Base-by-base conservation (phyloP, 2,329 filamentous ascomycete species). In the Aspergillus sp. region DNA sequence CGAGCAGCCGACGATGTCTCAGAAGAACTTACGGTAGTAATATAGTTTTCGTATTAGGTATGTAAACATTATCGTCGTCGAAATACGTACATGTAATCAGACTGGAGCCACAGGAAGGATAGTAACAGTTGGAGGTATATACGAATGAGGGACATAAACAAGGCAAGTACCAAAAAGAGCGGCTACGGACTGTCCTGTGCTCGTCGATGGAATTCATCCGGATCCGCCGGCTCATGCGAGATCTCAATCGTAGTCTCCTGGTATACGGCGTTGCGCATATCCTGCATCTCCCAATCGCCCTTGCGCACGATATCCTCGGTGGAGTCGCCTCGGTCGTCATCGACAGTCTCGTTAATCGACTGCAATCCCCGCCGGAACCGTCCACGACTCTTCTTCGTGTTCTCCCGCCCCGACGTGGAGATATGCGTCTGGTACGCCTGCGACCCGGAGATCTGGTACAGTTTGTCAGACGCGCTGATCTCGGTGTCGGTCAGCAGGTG, bases 401-500 rank as follows among this genome's bases (percentile, higher is more conserved):
- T 30, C 6, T 54, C 51, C 4, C 50, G 53, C 14, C 47, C 57
- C 3, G 46, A 54, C 14, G 61, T 61, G 13, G 61, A 61, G 38
- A 67, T 62, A 17, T 67, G 54, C 11, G 66, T 65, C 26, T 68
- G 63, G 47, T 61, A 65, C 9, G 49, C 47, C 36, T 64, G 57
- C 16, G 65, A 63, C 40, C 62, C 60, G 10, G 61, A 60, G 64
- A 72, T 60, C 4, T 68, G 60, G 42, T 64, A 67, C 43, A 53
- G 56, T 22, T 52, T 57, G 22, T 63, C 60, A 30, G 56, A 64
- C 2, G 57, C 56, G 42, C 62, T 67, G 49, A 65, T 67, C 45
- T 78, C 76, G 53, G 78, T 75, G 52, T 77, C 75, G 58, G 79
- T 70, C 14, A 84, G 72, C 59, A 83, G 72, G 43, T 80, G 77